Percentiles rank a stretch among this genome's conserved stretches.
These are phyloP conservation scores for Yamadazyma trypodendri DNA, from an alignment of 1,139 yeast species.

Conservation along the genomic window DNA sequence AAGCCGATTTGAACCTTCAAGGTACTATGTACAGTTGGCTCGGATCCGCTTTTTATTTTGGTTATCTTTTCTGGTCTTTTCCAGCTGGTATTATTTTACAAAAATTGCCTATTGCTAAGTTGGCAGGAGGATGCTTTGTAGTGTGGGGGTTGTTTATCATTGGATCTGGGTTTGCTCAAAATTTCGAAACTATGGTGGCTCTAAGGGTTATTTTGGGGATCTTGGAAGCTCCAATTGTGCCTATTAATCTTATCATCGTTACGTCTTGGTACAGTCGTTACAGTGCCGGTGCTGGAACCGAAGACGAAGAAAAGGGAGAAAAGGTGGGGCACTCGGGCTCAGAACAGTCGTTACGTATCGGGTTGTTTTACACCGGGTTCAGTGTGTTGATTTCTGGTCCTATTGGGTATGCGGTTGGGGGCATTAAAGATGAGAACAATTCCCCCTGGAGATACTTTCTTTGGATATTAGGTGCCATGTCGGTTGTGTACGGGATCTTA, in stretches of 20 bases:
- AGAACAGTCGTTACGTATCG: slow-evolving; percentile 12
- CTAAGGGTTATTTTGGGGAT: slow-evolving; percentile 42
- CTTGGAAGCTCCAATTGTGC: slow-evolving; percentile 53
- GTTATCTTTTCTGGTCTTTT: slow-evolving; percentile 46
- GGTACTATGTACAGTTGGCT: slow-evolving; percentile 54
- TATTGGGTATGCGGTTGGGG: slow-evolving; percentile 23
- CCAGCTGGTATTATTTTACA: slow-evolving; percentile 44
- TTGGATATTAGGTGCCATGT: slow-evolving; percentile 20
- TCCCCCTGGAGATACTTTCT: slow-evolving; percentile 24
- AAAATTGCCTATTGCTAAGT: slow-evolving; percentile 26
- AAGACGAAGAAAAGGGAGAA: slow-evolving; percentile 2
- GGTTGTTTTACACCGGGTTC: slow-evolving; percentile 19
- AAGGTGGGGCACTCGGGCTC: slow-evolving; percentile 13
- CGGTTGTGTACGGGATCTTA: slow-evolving; percentile 20
- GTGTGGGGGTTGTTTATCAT: slow-evolving; percentile 27
- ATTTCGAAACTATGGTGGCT: slow-evolving; percentile 24
- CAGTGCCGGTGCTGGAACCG: slow-evolving; percentile 4
- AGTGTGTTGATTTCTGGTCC: slow-evolving; percentile 27
- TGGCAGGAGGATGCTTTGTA: slow-evolving; percentile 21
- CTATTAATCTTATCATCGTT: slow-evolving; percentile 53
- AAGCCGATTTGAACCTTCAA: slow-evolving; percentile 43
- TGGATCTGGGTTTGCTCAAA: slow-evolving; percentile 24
- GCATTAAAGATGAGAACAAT: slow-evolving; percentile 16
- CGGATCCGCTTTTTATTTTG: slow-evolving; percentile 54
- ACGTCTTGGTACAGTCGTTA: slow-evolving; percentile 17